Evolutionary conservation across 2,329 filamentous ascomycete species (phyloP).

Genomic region (Achaetomium macrosporum): DNA sequence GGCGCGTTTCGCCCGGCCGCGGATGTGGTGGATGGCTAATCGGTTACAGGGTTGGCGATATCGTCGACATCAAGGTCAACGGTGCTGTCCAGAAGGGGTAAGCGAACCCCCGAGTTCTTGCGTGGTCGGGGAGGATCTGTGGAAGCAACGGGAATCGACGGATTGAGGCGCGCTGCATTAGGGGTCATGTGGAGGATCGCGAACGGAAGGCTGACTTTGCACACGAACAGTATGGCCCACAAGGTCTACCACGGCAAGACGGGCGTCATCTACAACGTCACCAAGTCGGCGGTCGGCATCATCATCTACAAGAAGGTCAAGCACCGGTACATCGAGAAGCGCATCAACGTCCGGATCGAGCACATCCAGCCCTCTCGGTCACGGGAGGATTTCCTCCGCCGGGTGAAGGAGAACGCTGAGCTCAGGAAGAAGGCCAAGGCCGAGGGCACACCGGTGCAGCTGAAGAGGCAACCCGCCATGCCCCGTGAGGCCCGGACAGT

Average conservation of each 20-base stretch:
- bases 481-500: conserved; percentile 79
- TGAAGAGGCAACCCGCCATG: conserved; percentile 82
- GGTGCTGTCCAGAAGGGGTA: conserved; percentile 98
- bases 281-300: conserved; percentile 94
- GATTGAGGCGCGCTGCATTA: neutral
- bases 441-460: conserved; percentile 76
- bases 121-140: conserved; percentile 15
- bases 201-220: conserved; percentile 26
- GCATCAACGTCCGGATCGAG: conserved; percentile 97
- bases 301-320: conserved; percentile 99
- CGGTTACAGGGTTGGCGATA: conserved; percentile 76
- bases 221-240: conserved; percentile 75
- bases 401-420: conserved; percentile 93
- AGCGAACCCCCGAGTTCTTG: conserved; percentile 37
- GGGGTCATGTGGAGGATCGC: neutral
- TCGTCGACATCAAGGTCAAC: conserved; percentile 98
- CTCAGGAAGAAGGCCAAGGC: conserved; percentile 91
- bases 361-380: conserved; percentile 93
- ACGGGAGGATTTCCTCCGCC: conserved; percentile 90
- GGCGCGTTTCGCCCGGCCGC: conserved; percentile 8
- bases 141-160: neutral
- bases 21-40: conserved; percentile 36
- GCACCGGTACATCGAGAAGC: conserved; percentile 99
- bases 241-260: conserved; percentile 99
- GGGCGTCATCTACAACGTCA: conserved; percentile 97